These are phyloP conservation scores for Sporothrix sp. DNA, from an alignment of 2,329 filamentous ascomycete genomes.

Conservation along the genomic window DNA sequence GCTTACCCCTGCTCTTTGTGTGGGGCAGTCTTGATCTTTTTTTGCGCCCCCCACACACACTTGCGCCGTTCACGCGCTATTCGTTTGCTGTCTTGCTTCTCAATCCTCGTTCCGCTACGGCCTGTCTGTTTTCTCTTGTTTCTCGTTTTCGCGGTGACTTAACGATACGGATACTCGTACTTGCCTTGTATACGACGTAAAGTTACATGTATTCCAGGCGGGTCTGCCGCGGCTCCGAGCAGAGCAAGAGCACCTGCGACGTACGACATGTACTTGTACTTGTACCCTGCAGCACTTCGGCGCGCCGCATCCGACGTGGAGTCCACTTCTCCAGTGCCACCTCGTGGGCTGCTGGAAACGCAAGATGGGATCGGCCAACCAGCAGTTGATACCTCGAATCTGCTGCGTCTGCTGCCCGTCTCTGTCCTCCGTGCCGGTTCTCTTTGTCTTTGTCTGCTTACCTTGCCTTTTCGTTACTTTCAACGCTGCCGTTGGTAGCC, in stretches of 20 bases:
- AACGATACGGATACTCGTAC: background rate
- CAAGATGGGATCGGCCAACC: background rate
- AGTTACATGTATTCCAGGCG: too few relatives aligned
- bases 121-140: too few relatives aligned
- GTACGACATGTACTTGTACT: too few relatives aligned
- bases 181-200: too few relatives aligned
- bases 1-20: conserved; percentile 5
- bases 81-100: background rate
- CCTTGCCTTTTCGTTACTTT: background rate
- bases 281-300: too few relatives aligned
- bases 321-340: background rate
- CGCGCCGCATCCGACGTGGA: too few relatives aligned
- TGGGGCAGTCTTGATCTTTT: background rate
- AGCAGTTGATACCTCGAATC: too few relatives aligned
- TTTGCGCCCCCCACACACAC: conserved; percentile 5
- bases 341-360: background rate
- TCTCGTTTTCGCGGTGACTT: background rate
- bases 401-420: too few relatives aligned
- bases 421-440: too few relatives aligned
- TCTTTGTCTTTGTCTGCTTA: background rate
- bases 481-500: background rate
- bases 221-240: too few relatives aligned
- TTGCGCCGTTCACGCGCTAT: background rate
- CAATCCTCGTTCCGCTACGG: background rate
- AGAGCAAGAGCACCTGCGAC: too few relatives aligned